A percentile compares a stretch with the other conserved stretches of the same genome.
phyloP scores from a whole-genome alignment of 441 rosid species.

The Breynia disticha region DNA sequence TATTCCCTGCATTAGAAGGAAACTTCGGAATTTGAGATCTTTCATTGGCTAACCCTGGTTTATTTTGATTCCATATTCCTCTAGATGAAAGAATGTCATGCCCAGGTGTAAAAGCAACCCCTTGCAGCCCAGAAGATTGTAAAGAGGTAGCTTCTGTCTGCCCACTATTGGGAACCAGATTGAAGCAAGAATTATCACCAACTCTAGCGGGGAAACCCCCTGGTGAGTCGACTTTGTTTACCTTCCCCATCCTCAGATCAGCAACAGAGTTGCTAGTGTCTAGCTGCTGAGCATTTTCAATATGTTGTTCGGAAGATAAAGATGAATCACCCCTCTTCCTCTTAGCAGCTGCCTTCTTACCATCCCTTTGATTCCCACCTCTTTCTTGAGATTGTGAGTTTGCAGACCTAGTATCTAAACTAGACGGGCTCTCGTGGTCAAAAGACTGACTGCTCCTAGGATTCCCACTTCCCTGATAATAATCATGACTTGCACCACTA shows the following conservation, averaged over 20 bases:
- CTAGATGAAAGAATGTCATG: constrained; percentile 36
- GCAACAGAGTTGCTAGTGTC: constrained; percentile 30
- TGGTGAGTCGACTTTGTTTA: constrained; percentile 50
- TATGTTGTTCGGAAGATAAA: constrained; percentile 36
- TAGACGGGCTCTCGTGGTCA: constrained; percentile 95
- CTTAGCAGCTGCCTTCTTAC: constrained; percentile 51
- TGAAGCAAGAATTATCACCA: constrained; percentile 32
- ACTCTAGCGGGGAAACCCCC: constrained; percentile 39
- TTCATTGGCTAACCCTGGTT: constrained; percentile 34
- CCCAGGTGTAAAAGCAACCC: constrained; percentile 21
- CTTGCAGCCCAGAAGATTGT: constrained; percentile 31
- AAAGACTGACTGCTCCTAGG: constrained; percentile 66
- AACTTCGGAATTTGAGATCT: constrained; percentile 47
- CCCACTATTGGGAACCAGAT: constrained; percentile 25
- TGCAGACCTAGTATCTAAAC: constrained; percentile 82
- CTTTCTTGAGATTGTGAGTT: constrained; percentile 83
- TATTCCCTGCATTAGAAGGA: constrained; percentile 31
- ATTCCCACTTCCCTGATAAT: constrained; percentile 68
- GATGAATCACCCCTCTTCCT: constrained; percentile 77
- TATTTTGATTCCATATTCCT: constrained; percentile 40
- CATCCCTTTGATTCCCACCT: constrained; percentile 46
- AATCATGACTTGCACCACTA: constrained; percentile 47
- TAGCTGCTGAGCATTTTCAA: constrained; percentile 42
- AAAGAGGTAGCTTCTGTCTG: constrained; percentile 39
- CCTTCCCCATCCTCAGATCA: constrained; percentile 52